Evolutionary conservation across 352 stramenopile species (phyloP).

Genomic region (Pythium dissotocum): DNA sequence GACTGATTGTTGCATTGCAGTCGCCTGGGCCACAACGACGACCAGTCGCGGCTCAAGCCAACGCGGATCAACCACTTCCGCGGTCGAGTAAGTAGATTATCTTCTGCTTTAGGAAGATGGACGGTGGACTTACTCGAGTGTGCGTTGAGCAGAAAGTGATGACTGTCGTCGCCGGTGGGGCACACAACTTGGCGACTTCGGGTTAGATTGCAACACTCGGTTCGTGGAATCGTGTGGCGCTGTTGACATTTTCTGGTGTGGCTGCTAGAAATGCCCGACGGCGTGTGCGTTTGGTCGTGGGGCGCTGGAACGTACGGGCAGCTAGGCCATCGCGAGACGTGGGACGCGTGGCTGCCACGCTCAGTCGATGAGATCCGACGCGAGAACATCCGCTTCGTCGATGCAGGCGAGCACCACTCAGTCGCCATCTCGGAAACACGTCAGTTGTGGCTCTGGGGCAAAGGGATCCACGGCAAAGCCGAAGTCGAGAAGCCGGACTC

Average conservation of each 20-base stretch:
- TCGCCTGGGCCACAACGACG: constrained; percentile 67
- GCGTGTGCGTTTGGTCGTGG: constrained; percentile 76
- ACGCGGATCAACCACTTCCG: constrained; percentile 73
- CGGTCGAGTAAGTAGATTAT: constrained; percentile 39
- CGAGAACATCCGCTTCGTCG: constrained; percentile 59
- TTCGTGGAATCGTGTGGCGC: neutral
- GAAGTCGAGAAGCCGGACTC: constrained; percentile 41
- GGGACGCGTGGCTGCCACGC: constrained; percentile 55
- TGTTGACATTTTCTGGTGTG: neutral
- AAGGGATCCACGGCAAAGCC: constrained; percentile 61
- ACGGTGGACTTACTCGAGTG: neutral
- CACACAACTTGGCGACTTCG: constrained; percentile 68
- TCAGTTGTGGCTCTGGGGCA: constrained; percentile 75
- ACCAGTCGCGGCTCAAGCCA: constrained; percentile 49
- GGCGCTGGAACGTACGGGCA: constrained; percentile 62
- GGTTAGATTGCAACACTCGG: constrained; percentile 31
- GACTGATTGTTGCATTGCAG: constrained; percentile 23
- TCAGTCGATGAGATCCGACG: constrained; percentile 68
- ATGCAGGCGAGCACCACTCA: constrained; percentile 69
- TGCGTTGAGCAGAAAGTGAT: constrained; percentile 69
- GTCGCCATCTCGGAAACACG: constrained; percentile 61
- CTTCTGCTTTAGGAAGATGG: neutral
- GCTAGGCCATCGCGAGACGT: constrained; percentile 78
- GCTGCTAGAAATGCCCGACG: constrained; percentile 48
- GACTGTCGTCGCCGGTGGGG: constrained; percentile 46